A percentile compares a stretch with the other conserved stretches of the same genome.
Conservation (phyloP, 2,329 filamentous ascomycete genomes). For the Peltaster fructicola region DNA sequence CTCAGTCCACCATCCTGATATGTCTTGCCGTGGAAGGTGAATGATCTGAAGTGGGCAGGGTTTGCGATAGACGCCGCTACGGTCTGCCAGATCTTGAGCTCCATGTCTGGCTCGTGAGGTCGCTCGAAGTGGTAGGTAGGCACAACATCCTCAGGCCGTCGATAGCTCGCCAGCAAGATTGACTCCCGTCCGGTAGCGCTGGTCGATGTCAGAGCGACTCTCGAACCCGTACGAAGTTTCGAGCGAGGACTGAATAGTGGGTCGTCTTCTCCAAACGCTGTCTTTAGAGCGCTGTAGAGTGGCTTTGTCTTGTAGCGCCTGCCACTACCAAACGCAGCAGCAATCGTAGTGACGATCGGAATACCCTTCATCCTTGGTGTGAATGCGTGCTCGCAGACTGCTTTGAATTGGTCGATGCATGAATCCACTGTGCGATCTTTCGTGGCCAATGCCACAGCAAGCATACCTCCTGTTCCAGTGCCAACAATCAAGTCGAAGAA, state of each 20-base stretch:
- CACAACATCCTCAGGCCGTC: conserved; percentile 14
- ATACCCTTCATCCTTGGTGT: conserved; percentile 20
- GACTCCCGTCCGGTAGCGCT: conserved; percentile 22
- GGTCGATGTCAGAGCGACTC: conserved; percentile 28
- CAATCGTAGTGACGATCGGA: conserved; percentile 4
- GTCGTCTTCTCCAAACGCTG: conserved; percentile 20
- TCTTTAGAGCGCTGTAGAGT: conserved; percentile 2
- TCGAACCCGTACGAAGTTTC: conserved; percentile 13
- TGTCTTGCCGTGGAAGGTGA: conserved; percentile 28
- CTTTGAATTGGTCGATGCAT: conserved; percentile 23
- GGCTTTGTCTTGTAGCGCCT: conserved; percentile 5
- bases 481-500: conserved; percentile 35
- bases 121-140: conserved; percentile 23
- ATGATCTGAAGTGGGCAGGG: conserved; percentile 34
- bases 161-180: conserved; percentile 30
- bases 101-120: conserved; percentile 20
- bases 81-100: conserved; percentile 34
- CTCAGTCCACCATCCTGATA: conserved; percentile 34
- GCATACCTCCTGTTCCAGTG: conserved; percentile 28
- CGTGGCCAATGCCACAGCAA: conserved; percentile 25
- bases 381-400: conserved; percentile 25
- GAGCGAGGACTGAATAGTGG: conserved; percentile 12
- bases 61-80: conserved; percentile 33
- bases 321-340: conserved; percentile 4
- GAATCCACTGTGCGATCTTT: conserved; percentile 22